A percentile compares a stretch with the other conserved stretches of the same genome.
Conservation (phyloP, 345 rosid genomes). For the Eucalyptus curtisii region DNA sequence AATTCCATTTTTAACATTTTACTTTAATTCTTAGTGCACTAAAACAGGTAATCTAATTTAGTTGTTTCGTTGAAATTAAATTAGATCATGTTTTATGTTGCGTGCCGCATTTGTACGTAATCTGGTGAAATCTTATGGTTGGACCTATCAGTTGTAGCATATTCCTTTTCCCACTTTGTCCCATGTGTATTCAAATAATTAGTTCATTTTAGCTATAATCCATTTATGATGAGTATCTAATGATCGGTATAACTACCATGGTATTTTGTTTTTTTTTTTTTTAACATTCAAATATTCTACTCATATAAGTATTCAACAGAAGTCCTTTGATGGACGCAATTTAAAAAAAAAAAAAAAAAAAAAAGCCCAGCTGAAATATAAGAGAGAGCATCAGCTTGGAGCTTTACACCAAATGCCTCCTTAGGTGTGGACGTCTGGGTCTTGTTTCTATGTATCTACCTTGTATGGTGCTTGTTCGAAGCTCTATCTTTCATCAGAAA, state of each 20-base stretch:
- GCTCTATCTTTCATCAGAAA: neutral
- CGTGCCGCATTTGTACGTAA: neutral
- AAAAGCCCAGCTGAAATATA: neutral
- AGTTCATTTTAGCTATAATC: neutral
- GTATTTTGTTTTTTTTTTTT: neutral
- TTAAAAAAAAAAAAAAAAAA: neutral
- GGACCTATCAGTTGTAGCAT: neutral
- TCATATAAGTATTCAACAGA: neutral
- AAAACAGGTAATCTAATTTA: neutral
- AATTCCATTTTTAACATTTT: neutral
- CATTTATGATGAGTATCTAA: neutral
- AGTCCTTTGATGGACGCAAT: neutral
- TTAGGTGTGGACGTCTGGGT: neutral
- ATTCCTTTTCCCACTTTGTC: neutral
- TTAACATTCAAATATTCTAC: neutral
- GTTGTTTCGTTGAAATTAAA: neutral
- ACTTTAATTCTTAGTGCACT: neutral
- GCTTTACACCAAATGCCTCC: neutral
- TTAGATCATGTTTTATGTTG: neutral
- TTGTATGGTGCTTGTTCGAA: neutral
- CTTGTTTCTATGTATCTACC: neutral
- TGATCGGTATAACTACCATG: neutral
- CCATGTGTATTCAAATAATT: neutral
- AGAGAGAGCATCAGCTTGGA: neutral
- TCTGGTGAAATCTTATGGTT: neutral